These are phyloP conservation scores for Trametes cinnabarina DNA, from an alignment of 768 basidiomycete genomes.

Conservation along the genomic window DNA sequence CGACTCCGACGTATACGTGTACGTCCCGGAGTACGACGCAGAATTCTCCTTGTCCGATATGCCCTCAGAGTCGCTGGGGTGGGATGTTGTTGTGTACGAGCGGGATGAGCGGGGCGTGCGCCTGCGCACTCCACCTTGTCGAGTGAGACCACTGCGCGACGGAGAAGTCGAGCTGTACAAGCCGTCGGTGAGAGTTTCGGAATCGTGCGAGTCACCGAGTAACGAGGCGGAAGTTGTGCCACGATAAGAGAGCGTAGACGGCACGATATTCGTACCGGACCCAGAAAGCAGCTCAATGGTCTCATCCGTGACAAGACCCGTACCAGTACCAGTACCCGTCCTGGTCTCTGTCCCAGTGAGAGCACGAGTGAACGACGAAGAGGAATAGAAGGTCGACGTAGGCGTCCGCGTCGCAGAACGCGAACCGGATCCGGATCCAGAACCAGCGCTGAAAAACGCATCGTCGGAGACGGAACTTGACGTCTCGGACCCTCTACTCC, in stretches of 20 bases:
- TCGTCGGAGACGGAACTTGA: constrained; percentile 40
- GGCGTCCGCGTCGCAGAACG: constrained; percentile 32
- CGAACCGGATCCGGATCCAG: constrained; percentile 35
- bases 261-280: constrained; percentile 43
- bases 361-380: constrained; percentile 31
- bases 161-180: constrained; percentile 46
- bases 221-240: constrained; percentile 55
- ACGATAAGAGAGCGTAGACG: constrained; percentile 53
- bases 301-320: constrained; percentile 38
- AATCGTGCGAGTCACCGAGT: constrained; percentile 58
- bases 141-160: constrained; percentile 49
- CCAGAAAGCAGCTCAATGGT: constrained; percentile 40
- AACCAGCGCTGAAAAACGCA: constrained; percentile 45
- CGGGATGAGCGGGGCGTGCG: constrained; percentile 45
- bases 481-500: constrained; percentile 25
- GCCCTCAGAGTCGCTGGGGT: constrained; percentile 38
- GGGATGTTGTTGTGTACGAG: constrained; percentile 44
- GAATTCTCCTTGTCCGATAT: constrained; percentile 60
- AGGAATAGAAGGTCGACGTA: constrained; percentile 37
- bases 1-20: constrained; percentile 12
- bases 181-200: constrained; percentile 34
- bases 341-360: constrained; percentile 26
- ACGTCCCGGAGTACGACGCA: constrained; percentile 24
- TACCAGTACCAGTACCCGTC: constrained; percentile 30
- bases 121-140: constrained; percentile 57